Percentiles rank a stretch among this genome's conserved stretches.
These are phyloP conservation scores for Thielaviopsis musarum DNA, from an alignment of 2,329 filamentous ascomycete species.

Conservation along the genomic window DNA sequence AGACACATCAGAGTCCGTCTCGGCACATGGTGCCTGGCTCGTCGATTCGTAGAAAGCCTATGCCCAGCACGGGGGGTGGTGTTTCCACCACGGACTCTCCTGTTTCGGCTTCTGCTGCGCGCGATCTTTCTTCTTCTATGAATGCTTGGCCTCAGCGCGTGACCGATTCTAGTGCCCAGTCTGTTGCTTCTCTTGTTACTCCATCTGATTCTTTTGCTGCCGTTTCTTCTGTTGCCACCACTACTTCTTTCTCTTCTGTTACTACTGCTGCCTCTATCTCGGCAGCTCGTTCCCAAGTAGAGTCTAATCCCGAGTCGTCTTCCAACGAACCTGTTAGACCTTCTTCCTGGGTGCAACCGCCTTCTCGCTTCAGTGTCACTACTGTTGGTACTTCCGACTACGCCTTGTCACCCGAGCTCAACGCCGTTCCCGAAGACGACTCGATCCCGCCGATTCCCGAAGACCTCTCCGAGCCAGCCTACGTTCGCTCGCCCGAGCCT, in stretches of 20 bases:
- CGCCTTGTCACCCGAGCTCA: constrained; percentile 24
- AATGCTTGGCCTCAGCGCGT: neutral
- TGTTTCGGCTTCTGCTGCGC: constrained; percentile 1
- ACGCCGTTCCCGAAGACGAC: constrained; percentile 21
- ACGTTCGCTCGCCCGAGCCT: neutral
- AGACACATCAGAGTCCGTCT: constrained; percentile 11
- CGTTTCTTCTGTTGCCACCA: neutral
- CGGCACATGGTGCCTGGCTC: constrained; percentile 15
- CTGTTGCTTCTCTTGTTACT: neutral
- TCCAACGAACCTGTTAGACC: constrained; percentile 14
- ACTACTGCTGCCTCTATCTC: neutral
- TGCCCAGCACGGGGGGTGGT: constrained; percentile 17
- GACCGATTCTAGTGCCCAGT: neutral
- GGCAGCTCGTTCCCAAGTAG: neutral
- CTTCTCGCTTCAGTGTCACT: constrained; percentile 47
- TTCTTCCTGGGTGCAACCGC: constrained; percentile 28
- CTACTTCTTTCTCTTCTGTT: neutral
- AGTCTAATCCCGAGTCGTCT: constrained; percentile 10
- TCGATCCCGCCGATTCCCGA: constrained; percentile 23
- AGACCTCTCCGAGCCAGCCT: constrained; percentile 12
- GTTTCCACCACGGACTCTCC: constrained; percentile 12
- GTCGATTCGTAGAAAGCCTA: constrained; percentile 30
- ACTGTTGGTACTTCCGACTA: constrained; percentile 39
- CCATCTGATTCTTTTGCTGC: neutral
- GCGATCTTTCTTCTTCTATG: constrained; percentile 4